These are phyloP conservation scores for Hibiscus mutabilis DNA, from an alignment of 345 rosid species.

Conservation along the genomic window DNA sequence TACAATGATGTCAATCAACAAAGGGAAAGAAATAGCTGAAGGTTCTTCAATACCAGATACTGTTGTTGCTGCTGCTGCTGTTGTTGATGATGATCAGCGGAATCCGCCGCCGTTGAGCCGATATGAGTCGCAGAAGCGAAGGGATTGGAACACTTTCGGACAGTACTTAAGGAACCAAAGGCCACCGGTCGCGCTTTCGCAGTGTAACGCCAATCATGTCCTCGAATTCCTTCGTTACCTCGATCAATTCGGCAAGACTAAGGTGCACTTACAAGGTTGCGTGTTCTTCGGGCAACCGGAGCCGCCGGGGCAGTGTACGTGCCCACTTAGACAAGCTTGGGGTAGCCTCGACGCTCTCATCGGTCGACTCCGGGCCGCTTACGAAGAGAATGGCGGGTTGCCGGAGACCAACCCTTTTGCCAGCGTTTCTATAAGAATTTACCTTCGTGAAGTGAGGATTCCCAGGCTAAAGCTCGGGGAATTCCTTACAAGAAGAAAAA, in stretches of 20 bases:
- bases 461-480: constrained; percentile 81
- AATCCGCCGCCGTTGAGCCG: constrained; percentile 56
- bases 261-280: constrained; percentile 79
- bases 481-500: constrained; percentile 86
- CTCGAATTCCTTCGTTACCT: constrained; percentile 76
- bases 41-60: constrained; percentile 31
- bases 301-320: constrained; percentile 72
- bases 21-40: constrained; percentile 66
- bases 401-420: constrained; percentile 89
- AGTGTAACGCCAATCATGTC: constrained; percentile 59
- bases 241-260: constrained; percentile 86
- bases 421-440: constrained; percentile 56
- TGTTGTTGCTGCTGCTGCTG: background rate
- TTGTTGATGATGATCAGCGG: constrained; percentile 17
- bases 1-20: constrained; percentile 37
- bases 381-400: constrained; percentile 72
- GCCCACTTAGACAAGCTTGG: constrained; percentile 87
- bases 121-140: constrained; percentile 72
- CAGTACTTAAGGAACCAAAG: constrained; percentile 80
- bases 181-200: constrained; percentile 66
- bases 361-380: constrained; percentile 84
- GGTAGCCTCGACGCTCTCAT: constrained; percentile 90
- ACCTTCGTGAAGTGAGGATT: constrained; percentile 76
- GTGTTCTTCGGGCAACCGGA: constrained; percentile 73
- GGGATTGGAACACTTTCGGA: constrained; percentile 94